Evolutionary conservation across 495 filamentous ascomycete genomes (phyloP).

Genomic region (Penicillium ochrochloron): DNA sequence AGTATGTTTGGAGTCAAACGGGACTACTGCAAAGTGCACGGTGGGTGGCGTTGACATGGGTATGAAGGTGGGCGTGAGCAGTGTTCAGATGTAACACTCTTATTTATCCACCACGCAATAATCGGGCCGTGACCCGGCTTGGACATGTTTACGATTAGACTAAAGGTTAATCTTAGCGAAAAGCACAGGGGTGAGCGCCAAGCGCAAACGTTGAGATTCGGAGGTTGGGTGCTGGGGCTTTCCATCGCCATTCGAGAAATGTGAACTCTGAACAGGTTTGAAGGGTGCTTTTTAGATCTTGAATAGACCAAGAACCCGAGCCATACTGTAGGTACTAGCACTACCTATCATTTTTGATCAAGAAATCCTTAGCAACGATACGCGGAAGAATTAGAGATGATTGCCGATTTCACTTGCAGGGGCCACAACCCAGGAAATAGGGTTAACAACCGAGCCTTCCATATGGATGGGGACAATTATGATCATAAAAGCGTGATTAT

Average conservation of each 20-base stretch:
- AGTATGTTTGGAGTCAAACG: not conserved
- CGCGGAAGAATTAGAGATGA: not conserved
- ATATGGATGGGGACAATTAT: not conserved
- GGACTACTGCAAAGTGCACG: not conserved
- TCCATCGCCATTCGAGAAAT: not conserved
- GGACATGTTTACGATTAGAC: not conserved
- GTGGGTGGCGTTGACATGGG: slow-evolving; percentile 2
- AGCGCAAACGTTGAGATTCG: not conserved
- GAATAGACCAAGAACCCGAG: not conserved
- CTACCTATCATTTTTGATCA: not conserved
- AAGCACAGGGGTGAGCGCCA: not conserved
- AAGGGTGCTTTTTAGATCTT: not conserved
- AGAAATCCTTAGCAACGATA: not conserved
- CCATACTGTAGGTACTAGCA: not conserved
- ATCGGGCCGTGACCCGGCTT: slow-evolving; percentile 9
- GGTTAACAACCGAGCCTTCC: not conserved
- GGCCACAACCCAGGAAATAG: not conserved
- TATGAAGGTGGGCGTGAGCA: not conserved
- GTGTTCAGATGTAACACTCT: not conserved
- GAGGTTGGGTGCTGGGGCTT: not conserved
- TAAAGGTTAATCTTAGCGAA: not conserved
- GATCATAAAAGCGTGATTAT: not conserved
- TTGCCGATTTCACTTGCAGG: not conserved
- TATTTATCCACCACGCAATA: slow-evolving; percentile 11
- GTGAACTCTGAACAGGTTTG: not conserved